Evolutionary conservation across 2,329 filamentous ascomycete genomes (phyloP).

Genomic region (Arthrinium puccinioides): DNA sequence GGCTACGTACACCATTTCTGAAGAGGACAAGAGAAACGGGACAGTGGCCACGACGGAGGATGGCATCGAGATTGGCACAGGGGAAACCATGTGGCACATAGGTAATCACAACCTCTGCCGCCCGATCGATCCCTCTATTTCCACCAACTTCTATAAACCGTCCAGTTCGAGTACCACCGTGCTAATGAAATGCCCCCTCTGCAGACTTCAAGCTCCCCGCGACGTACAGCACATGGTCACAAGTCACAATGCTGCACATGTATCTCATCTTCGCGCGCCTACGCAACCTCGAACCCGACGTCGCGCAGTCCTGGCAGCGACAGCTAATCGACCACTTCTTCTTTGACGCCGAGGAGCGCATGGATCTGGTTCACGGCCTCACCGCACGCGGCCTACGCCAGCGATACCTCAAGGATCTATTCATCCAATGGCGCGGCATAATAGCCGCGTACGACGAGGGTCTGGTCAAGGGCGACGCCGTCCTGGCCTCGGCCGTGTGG

Average conservation of each 20-base stretch:
- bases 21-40: slow-evolving; percentile 56
- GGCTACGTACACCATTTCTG: slow-evolving; percentile 70
- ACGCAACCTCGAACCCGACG: slow-evolving; percentile 65
- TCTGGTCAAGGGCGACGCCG: slow-evolving; percentile 66
- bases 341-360: slow-evolving; percentile 76
- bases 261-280: slow-evolving; percentile 82
- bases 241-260: slow-evolving; percentile 94
- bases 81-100: slow-evolving; percentile 73
- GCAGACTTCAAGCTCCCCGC: slow-evolving; percentile 70
- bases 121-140: background rate
- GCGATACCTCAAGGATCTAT: slow-evolving; percentile 77
- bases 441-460: slow-evolving; percentile 82
- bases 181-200: no score
- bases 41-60: slow-evolving; percentile 64
- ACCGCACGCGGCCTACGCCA: slow-evolving; percentile 51
- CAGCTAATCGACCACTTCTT: slow-evolving; percentile 95
- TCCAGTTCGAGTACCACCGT: background rate
- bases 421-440: slow-evolving; percentile 84
- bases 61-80: slow-evolving; percentile 76
- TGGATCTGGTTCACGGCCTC: slow-evolving; percentile 73
- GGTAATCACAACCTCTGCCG: slow-evolving; percentile 39
- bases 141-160: background rate
- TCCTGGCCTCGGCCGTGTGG: slow-evolving; percentile 80
- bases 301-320: slow-evolving; percentile 72
- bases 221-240: slow-evolving; percentile 93